Evolutionary conservation across 2,329 filamentous ascomycete species (phyloP), one percentile per base, ranked within the genome.

Genomic region (Xylariomycetidae sp.): DNA sequence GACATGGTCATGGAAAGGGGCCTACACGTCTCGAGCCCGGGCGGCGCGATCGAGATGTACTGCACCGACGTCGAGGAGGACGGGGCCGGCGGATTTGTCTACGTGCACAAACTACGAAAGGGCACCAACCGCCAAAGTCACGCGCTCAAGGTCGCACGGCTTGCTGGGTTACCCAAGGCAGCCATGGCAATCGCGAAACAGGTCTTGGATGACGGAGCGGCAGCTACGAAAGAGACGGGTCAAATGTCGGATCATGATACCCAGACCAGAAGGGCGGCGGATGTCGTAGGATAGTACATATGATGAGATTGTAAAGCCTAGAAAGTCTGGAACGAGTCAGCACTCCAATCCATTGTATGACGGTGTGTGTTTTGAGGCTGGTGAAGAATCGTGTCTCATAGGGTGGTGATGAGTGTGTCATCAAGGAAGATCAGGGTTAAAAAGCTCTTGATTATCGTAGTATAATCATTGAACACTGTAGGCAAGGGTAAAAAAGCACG

Each of bases 31-130:
- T 37, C 29, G 6, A 51, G 53, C 3, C n/a, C n/a, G n/a, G 49
- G 54, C 6, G 65, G 63, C 0, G 46, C 54, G 2, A 64, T 95
- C 31, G 82, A 75, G 24, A 77, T 76, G 47, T 95, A 90, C 58
- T 96, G 90, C 58, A 96, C 92, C 0, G 87, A 95, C 59, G 76
- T 98, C 7, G 70, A 79, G 15, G 89, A 95, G 55, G 80, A 84
- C 31, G 67, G 64, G 6, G 61, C 68, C 0, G 74, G 76, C 1
- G 79, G 79, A 0, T 98, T 95, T 57, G 78, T 83, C 25, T 98
- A 94, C 63, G 72, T 93, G 35, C 89, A 98, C 63, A 82, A 74
- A 46, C 61, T 98, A 59, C 75, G 76, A 34, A 78, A 72, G 55
- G 92, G 92, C 0, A 76, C 95, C 37, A 98, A 96, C 59, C 74